Evolutionary conservation across 495 filamentous ascomycete genomes (phyloP).

Genomic region (Lasiosphaeriaceae sp.): DNA sequence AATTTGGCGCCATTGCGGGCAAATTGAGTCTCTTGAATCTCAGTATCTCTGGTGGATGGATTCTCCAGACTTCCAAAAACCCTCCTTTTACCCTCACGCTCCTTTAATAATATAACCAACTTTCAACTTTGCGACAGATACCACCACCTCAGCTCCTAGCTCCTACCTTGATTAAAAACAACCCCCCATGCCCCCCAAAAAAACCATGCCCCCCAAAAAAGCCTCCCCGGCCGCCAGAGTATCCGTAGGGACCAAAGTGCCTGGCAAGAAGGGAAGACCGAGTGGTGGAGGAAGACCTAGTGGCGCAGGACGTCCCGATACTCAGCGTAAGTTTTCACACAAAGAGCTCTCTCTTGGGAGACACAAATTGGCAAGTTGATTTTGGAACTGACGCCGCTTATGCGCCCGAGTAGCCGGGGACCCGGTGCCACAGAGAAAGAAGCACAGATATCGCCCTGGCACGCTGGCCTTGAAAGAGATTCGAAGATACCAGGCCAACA

Average conservation of each 20-base stretch:
- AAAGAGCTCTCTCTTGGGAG: background rate
- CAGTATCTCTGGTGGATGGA: no score
- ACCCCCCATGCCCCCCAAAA: background rate
- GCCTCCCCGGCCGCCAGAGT: background rate
- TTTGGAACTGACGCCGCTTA: no score
- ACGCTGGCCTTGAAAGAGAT: constrained; percentile 85
- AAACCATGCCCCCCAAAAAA: background rate
- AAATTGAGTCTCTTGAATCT: constrained; percentile 4
- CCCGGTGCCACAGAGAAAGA: constrained; percentile 58
- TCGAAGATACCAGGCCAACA: constrained; percentile 74
- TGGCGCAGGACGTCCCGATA: constrained; percentile 12
- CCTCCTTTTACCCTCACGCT: no score
- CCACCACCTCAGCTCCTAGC: background rate
- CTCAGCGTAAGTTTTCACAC: constrained; percentile 25
- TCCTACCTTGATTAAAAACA: background rate
- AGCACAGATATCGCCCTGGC: constrained; percentile 75
- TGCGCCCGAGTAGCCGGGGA: constrained; percentile 58
- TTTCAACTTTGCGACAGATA: background rate
- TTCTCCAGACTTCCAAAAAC: no score
- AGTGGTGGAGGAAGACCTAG: constrained; percentile 3
- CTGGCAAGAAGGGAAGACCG: no score
- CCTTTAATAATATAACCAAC: no score
- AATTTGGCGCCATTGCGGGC: constrained; percentile 4
- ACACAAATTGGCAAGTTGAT: no score
- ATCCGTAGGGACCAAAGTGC: background rate